A percentile compares a stretch with the other conserved stretches of the same genome.
Conservation (phyloP, 2,329 filamentous ascomycete species). For the Fusarium annulatum region DNA sequence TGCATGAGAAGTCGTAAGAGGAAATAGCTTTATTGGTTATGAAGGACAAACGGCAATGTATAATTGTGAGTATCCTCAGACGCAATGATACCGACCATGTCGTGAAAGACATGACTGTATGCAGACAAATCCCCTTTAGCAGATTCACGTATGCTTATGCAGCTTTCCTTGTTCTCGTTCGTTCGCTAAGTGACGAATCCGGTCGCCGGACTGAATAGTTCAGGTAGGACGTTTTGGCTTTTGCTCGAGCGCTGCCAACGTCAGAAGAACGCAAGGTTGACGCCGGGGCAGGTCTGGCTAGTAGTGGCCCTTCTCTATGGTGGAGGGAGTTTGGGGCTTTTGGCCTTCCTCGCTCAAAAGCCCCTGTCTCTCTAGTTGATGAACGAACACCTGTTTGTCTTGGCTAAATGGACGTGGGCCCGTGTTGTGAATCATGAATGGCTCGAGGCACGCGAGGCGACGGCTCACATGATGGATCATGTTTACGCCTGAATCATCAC, state of each 20-base stretch:
- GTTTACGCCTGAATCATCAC: slow-evolving; percentile 33
- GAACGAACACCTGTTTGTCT: slow-evolving; percentile 2
- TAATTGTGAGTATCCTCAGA: not conserved
- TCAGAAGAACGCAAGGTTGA: slow-evolving; percentile 38
- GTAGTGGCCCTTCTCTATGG: not conserved
- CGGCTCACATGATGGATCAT: slow-evolving; percentile 42
- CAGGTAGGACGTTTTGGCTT: slow-evolving; percentile 6
- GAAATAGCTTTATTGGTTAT: slow-evolving; percentile 11
- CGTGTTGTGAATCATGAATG: slow-evolving; percentile 19
- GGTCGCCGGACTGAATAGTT: not conserved
- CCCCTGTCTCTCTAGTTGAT: not conserved
- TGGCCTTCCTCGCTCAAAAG: not conserved
- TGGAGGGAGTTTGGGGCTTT: not conserved
- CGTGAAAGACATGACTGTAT: slow-evolving; percentile 13
- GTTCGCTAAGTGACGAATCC: slow-evolving; percentile 8
- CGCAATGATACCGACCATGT: slow-evolving; percentile 4
- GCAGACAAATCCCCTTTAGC: not conserved
- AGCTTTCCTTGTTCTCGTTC: slow-evolving; percentile 24
- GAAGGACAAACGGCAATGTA: slow-evolving; percentile 1
- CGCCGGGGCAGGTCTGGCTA: slow-evolving; percentile 6
- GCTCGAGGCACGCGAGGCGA: slow-evolving; percentile 31
- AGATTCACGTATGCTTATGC: slow-evolving; percentile 21
- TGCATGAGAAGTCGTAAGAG: slow-evolving; percentile 17
- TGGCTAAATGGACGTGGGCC: not conserved
- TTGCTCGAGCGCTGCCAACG: slow-evolving; percentile 8